A percentile compares a stretch with the other conserved stretches of the same genome.
Evolutionary conservation across 1,284 basidiomycete genomes (phyloP).

Genomic region (Microstroma glucosiphilum): DNA sequence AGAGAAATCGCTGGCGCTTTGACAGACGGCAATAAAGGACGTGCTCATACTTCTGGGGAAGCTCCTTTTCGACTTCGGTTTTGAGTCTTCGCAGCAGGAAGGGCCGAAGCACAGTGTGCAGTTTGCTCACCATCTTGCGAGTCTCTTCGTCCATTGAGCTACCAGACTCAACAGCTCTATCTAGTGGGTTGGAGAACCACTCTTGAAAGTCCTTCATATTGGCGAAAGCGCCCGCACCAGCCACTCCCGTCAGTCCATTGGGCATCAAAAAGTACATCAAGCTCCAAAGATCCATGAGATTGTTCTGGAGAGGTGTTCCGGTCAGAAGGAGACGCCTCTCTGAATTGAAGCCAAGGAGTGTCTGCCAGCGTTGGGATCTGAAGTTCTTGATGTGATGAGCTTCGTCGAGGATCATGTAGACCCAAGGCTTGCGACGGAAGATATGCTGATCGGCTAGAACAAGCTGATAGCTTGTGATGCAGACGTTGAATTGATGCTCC

Average conservation of each 20-base stretch:
- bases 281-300: slow-evolving; percentile 90
- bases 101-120: slow-evolving; percentile 86
- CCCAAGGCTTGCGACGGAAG: slow-evolving; percentile 91
- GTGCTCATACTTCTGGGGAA: slow-evolving; percentile 92
- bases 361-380: slow-evolving; percentile 90
- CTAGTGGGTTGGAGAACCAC: slow-evolving; percentile 83
- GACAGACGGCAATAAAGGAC: slow-evolving; percentile 84
- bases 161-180: slow-evolving; percentile 88
- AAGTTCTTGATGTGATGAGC: slow-evolving; percentile 99
- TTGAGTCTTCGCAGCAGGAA: slow-evolving; percentile 91
- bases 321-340: slow-evolving; percentile 80
- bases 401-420: slow-evolving; percentile 93
- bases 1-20: slow-evolving; percentile 89
- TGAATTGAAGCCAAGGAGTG: slow-evolving; percentile 84
- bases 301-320: slow-evolving; percentile 91
- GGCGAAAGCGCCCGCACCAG: slow-evolving; percentile 67
- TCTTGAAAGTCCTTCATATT: slow-evolving; percentile 90
- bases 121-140: slow-evolving; percentile 74
- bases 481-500: slow-evolving; percentile 87
- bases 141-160: slow-evolving; percentile 72
- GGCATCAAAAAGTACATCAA: slow-evolving; percentile 94
- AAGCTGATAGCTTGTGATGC: slow-evolving; percentile 89
- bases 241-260: slow-evolving; percentile 55
- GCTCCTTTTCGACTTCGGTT: slow-evolving; percentile 88
- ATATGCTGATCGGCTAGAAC: slow-evolving; percentile 83